Evolutionary conservation across 2,329 filamentous ascomycete species (phyloP), one percentile per base, ranked within the genome.

Genomic region (Clonostachys sp.): DNA sequence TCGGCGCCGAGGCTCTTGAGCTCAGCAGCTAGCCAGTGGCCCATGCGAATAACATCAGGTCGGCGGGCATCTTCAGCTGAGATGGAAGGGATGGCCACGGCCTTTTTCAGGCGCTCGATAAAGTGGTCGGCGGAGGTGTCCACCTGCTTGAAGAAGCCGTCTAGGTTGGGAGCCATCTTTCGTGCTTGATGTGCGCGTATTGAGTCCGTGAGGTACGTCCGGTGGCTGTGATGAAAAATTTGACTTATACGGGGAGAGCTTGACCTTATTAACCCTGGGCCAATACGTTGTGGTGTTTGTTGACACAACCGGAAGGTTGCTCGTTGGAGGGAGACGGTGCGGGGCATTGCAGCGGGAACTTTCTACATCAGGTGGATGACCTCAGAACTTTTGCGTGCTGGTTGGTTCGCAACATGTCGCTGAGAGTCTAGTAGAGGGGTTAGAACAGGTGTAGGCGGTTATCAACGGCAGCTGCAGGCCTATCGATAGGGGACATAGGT

Each of bases 41-140:
- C 94, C 94, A 99, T 99, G 75, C 86, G 89, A 62, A 99, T 83
- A 53, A 99, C 94, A 78, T 99, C 91, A 47, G 85, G 85, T 50
- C 94, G 85, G 62, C 89, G 86, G 57, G 87, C 86, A 62, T 94
- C 90, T 53, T 96, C 91, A 43, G 92, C 89, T 34, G 92, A 97
- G 65, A 99, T 80, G 53, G 94, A 99, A 17, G 94, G 94, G 60
- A 99, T 99, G 45, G 91, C 92, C 50, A 99, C 94, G 47, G 94
- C 94, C 70, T 91, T 84, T 62, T 89, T 81, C 51, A 99, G 83
- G 58, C 92, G 86, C 59, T 95, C 87, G 68, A 96, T 95, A 73
- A 96, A 96, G 63, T 82, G 76, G 56, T 84, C 81, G 45, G 90
- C 80, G 60, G 91, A 77, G 64, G 72, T 73, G 70, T 96, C 91